These are phyloP conservation scores for Dinochytrium kinnereticum DNA, from an alignment of 371 early-diverging fungal species.

Conservation along the genomic window DNA sequence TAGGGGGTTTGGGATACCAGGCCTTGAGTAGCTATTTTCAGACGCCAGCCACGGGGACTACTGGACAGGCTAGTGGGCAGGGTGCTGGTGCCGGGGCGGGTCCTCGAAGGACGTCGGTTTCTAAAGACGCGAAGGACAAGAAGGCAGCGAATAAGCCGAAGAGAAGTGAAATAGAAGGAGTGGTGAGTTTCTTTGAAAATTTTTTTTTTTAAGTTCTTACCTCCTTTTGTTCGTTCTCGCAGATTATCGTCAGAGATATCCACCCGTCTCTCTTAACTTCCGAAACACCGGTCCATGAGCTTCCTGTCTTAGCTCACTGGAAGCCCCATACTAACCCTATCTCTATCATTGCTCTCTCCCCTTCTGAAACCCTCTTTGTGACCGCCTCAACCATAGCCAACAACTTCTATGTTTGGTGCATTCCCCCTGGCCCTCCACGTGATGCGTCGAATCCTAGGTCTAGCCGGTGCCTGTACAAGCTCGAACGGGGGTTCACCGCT, in stretches of 20 bases:
- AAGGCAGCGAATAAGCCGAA: not conserved
- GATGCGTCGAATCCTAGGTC: not conserved
- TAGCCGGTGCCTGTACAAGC: slow-evolving; percentile 66
- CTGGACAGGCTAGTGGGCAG: not conserved
- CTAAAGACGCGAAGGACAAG: slow-evolving; percentile 1
- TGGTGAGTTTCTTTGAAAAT: not conserved
- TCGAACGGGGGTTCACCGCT: slow-evolving; percentile 78
- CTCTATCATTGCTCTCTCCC: slow-evolving; percentile 67
- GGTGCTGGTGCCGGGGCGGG: not conserved
- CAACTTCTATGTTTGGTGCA: slow-evolving; percentile 73
- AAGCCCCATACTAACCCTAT: slow-evolving; percentile 77
- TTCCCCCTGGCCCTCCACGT: slow-evolving; percentile 30
- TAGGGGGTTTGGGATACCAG: slow-evolving; percentile 46
- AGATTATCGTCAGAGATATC: slow-evolving; percentile 20
- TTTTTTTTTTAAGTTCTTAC: slow-evolving; percentile 8
- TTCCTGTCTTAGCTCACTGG: slow-evolving; percentile 70
- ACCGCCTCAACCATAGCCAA: slow-evolving; percentile 79
- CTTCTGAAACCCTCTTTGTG: slow-evolving; percentile 69
- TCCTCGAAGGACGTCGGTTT: not conserved
- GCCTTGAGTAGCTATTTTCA: slow-evolving; percentile 44
- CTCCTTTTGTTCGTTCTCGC: not conserved
- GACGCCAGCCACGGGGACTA: not conserved
- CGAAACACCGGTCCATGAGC: not conserved
- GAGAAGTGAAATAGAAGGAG: not conserved
- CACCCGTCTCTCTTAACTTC: not conserved